Evolutionary conservation across 2,329 filamentous ascomycete species (phyloP).

Genomic region (Arthrobotrys megalospora): DNA sequence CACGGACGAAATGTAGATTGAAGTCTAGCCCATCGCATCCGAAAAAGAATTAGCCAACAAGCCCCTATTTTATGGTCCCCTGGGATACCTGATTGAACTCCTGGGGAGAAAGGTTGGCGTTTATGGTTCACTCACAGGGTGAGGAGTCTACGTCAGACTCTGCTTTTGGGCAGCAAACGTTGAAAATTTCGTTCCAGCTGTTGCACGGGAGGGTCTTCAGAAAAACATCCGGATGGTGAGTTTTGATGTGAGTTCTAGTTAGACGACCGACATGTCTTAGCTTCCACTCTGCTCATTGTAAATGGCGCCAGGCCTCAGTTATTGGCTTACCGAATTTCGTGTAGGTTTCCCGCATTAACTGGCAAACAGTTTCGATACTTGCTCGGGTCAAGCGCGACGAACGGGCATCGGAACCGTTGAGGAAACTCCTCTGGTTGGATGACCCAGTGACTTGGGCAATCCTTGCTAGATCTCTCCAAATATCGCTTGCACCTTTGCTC

Average conservation of each 20-base stretch:
- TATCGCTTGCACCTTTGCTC: not conserved
- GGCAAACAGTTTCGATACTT: not conserved
- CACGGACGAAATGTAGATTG: not conserved
- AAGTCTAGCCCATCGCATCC: not conserved
- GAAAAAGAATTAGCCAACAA: too few species aligned
- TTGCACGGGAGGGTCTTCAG: too few species aligned
- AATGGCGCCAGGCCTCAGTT: too few species aligned
- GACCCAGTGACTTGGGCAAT: not conserved
- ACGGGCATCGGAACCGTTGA: not conserved
- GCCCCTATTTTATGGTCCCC: too few species aligned
- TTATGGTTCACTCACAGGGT: not conserved
- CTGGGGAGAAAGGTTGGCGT: not conserved
- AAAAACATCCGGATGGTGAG: not conserved
- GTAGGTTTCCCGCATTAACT: not conserved
- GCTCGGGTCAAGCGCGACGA: not conserved
- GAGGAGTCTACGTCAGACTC: not conserved
- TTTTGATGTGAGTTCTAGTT: not conserved
- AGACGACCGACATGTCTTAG: too few species aligned
- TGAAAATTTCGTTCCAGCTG: not conserved
- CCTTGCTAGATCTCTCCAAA: not conserved
- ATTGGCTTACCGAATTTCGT: constrained; percentile 3
- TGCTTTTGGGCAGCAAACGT: not conserved
- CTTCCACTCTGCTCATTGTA: too few species aligned
- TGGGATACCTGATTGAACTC: too few species aligned
- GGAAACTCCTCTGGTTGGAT: not conserved